Percentiles rank a stretch among this genome's conserved stretches.
phyloP scores from a whole-genome alignment of 2,329 filamentous ascomycete genomes.

The Thielaviopsis punctulata region DNA sequence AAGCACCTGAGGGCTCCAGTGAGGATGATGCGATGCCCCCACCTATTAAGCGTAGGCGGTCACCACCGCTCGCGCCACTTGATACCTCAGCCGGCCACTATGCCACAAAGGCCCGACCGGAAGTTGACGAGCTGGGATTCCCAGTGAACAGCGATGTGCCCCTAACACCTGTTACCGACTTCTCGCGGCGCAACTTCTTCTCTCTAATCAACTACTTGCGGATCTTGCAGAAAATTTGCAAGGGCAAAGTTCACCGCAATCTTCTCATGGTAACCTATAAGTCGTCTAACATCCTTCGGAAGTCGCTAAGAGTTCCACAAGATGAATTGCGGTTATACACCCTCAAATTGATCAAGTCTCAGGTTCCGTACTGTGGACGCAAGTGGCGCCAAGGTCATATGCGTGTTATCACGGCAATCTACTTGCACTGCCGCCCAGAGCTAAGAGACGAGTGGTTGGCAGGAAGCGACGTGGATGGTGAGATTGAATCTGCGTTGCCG shows the following conservation, averaged over 20 bases:
- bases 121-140: slow-evolving; percentile 77
- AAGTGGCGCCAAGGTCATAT: slow-evolving; percentile 98
- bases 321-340: slow-evolving; percentile 79
- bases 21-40: slow-evolving; percentile 72
- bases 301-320: slow-evolving; percentile 80
- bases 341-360: slow-evolving; percentile 94
- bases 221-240: slow-evolving; percentile 94
- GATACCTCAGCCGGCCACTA: slow-evolving; percentile 7
- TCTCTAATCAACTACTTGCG: slow-evolving; percentile 88
- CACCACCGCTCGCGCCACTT: slow-evolving; percentile 24
- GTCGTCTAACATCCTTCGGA: slow-evolving; percentile 78
- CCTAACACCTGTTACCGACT: slow-evolving; percentile 64
- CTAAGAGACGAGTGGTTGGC: slow-evolving; percentile 89
- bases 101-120: slow-evolving; percentile 25
- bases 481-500: slow-evolving; percentile 82
- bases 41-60: slow-evolving; percentile 50
- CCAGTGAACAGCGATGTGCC: slow-evolving; percentile 50
- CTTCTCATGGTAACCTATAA: slow-evolving; percentile 91
- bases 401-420: slow-evolving; percentile 95
- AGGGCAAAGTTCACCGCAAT: slow-evolving; percentile 87
- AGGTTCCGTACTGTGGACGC: slow-evolving; percentile 91
- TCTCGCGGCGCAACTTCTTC: slow-evolving; percentile 90
- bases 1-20: slow-evolving; percentile 27
- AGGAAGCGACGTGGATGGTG: slow-evolving; percentile 78
- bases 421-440: slow-evolving; percentile 82